Evolutionary conservation across 768 basidiomycete species (phyloP), one percentile per base, ranked within the genome.

Genomic region (Suillus clintonianus): DNA sequence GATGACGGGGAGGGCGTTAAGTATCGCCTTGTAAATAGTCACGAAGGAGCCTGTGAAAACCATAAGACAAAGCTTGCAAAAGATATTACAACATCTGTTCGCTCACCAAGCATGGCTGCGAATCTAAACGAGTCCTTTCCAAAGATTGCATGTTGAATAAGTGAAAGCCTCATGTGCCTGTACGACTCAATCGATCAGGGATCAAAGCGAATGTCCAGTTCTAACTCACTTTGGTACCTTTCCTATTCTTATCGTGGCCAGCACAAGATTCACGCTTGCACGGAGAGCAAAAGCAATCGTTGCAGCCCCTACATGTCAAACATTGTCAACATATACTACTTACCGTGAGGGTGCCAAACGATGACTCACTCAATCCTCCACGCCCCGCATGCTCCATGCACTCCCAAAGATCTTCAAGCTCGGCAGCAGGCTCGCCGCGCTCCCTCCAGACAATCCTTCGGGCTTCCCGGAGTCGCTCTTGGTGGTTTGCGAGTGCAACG

Each of bases 381-480:
- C 80, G 77, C 7, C 83, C 79, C 0, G 91, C 91, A 73, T 95
- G 92, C 64, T 85, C 82, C 37, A 91, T 67, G 69, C 91, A 91
- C 62, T 87, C 86, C 72, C 83, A 80, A 34, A 93, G 64, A 58
- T 84, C 85, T 41, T 82, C 74, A 27, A 95, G 70, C 65, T 92
- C 89, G 1, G 82, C 86, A 0, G 89, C 89, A 19, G 87, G 89
- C 74, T 94, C 87, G 4, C 93, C 92, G 65, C 84, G 80, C 69
- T 93, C 89, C 14, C 91, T 81, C 91, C 92, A 92, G 4, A 95
- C 86, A 76, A 94, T 89, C 73, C 86, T 91, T 61, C 90, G 82
- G 0, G 92, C 91, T 61, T 87, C 87, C 65, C 77, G 83, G 37
- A 94, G 79, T 2, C 85, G 81, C 64, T 94, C 91, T 72, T 92